These are phyloP conservation scores for Clitopilus passeckerianus DNA, from an alignment of 768 basidiomycete species.

Conservation along the genomic window DNA sequence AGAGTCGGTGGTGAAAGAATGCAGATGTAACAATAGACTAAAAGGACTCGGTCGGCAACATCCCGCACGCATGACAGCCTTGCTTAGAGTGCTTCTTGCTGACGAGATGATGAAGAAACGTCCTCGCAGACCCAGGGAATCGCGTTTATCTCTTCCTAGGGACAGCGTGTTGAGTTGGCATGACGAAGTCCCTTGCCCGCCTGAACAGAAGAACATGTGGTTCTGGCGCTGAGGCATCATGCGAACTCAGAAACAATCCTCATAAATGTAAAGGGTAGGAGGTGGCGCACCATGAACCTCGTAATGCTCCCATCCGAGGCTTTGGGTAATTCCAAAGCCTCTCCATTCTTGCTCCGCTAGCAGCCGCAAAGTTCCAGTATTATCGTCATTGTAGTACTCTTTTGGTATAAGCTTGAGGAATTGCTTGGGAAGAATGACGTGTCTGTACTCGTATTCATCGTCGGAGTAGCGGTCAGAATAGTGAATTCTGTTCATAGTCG, in stretches of 20 bases:
- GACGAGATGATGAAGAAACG: too few relatives aligned
- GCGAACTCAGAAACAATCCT: constrained; percentile 2
- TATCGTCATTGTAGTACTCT: constrained; percentile 71
- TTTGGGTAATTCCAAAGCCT: constrained; percentile 93
- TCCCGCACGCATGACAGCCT: too few relatives aligned
- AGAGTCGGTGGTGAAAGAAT: background rate
- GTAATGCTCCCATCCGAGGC: constrained; percentile 95
- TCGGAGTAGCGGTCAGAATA: constrained; percentile 93
- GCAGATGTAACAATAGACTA: background rate
- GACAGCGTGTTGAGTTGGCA: constrained; percentile 40
- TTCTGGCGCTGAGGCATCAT: constrained; percentile 61
- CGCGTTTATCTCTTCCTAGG: constrained; percentile 34
- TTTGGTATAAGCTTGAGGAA: constrained; percentile 93
- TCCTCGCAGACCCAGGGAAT: background rate
- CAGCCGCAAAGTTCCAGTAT: constrained; percentile 73
- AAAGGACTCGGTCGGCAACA: background rate
- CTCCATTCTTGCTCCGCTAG: constrained; percentile 91
- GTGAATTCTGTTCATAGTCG: constrained; percentile 55
- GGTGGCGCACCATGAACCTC: constrained; percentile 80
- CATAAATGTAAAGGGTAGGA: background rate
- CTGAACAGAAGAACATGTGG: constrained; percentile 94
- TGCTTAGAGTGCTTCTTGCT: too few relatives aligned
- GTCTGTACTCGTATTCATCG: constrained; percentile 91
- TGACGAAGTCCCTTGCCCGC: constrained; percentile 64
- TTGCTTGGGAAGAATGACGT: constrained; percentile 94